These are phyloP conservation scores for Leccinum arenicola DNA, from an alignment of 768 basidiomycete species.

Conservation along the genomic window DNA sequence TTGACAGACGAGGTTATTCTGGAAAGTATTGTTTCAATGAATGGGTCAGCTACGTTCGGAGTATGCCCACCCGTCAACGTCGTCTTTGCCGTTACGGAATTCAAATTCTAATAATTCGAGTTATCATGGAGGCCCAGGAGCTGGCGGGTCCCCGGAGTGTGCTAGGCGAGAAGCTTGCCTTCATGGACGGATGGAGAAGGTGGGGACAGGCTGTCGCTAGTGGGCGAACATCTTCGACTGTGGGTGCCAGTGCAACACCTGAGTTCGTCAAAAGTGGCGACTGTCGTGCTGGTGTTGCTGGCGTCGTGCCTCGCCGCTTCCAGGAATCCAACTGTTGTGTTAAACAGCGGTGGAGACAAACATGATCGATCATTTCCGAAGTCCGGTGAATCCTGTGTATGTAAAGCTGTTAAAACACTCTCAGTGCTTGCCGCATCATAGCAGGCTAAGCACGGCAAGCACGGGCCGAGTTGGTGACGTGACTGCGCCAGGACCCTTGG, in stretches of 20 bases:
- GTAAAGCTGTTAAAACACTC: not conserved
- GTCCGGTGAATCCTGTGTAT: not conserved
- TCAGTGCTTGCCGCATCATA: not conserved
- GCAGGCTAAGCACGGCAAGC: not conserved
- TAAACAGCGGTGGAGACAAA: not conserved
- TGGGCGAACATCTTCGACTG: too few relatives aligned
- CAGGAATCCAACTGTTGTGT: not conserved
- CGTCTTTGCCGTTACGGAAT: slow-evolving; percentile 26
- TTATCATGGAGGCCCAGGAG: slow-evolving; percentile 19
- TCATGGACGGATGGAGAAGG: slow-evolving; percentile 42
- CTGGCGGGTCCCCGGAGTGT: slow-evolving; percentile 31
- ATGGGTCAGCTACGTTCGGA: slow-evolving; percentile 54
- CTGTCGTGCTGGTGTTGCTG: not conserved
- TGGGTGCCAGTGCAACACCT: too few relatives aligned
- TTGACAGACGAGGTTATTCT: slow-evolving; percentile 51
- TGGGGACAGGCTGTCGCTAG: not conserved
- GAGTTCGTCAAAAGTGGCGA: not conserved
- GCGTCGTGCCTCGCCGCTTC: not conserved
- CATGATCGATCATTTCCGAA: slow-evolving; percentile 3
- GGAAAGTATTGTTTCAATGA: slow-evolving; percentile 60
- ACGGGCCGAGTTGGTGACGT: too few relatives aligned
- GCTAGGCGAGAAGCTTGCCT: slow-evolving; percentile 38
- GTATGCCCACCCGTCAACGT: slow-evolving; percentile 40
- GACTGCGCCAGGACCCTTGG: not conserved
- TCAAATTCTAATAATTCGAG: not conserved